Conservation (phyloP, 1,139 yeast species). For the Suhomyces guaymorum region DNA sequence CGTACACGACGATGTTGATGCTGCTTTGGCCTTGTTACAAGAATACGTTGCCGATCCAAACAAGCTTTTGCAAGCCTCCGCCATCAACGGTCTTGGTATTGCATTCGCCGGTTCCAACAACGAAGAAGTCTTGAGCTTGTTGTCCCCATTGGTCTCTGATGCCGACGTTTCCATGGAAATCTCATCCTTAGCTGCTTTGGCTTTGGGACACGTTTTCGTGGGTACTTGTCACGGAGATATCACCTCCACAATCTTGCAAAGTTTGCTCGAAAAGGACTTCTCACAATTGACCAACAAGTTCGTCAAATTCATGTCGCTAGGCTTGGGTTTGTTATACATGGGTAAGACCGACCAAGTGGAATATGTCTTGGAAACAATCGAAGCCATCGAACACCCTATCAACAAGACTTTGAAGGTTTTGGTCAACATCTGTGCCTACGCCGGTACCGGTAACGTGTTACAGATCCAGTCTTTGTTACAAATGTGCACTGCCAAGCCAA, state of each 20-base stretch:
- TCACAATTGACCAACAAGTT: constrained; percentile 80
- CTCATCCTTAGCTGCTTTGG: constrained; percentile 83
- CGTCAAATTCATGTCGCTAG: constrained; percentile 88
- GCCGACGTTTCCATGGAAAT: constrained; percentile 72
- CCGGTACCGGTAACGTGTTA: constrained; percentile 97
- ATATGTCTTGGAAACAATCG: constrained; percentile 90
- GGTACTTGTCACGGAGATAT: constrained; percentile 96
- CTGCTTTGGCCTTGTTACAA: constrained; percentile 81
- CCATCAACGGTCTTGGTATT: constrained; percentile 88
- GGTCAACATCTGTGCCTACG: constrained; percentile 91
- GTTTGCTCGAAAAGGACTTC: constrained; percentile 81
- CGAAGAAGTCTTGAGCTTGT: constrained; percentile 74
- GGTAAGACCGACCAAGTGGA: constrained; percentile 95
- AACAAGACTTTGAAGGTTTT: constrained; percentile 86
- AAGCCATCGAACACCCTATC: constrained; percentile 94
- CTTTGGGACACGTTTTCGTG: constrained; percentile 91
- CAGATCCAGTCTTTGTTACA: constrained; percentile 90
- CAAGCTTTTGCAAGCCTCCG: constrained; percentile 67
- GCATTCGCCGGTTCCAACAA: constrained; percentile 95
- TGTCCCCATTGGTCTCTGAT: constrained; percentile 88
- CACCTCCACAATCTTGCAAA: constrained; percentile 85
- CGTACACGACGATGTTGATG: constrained; percentile 94
- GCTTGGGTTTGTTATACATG: constrained; percentile 87
- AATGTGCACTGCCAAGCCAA: constrained; percentile 71
- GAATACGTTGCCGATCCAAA: constrained; percentile 65